phyloP scores from a whole-genome alignment of 73 alveolate genomes.

The Paramecium sexaurelia region DNA sequence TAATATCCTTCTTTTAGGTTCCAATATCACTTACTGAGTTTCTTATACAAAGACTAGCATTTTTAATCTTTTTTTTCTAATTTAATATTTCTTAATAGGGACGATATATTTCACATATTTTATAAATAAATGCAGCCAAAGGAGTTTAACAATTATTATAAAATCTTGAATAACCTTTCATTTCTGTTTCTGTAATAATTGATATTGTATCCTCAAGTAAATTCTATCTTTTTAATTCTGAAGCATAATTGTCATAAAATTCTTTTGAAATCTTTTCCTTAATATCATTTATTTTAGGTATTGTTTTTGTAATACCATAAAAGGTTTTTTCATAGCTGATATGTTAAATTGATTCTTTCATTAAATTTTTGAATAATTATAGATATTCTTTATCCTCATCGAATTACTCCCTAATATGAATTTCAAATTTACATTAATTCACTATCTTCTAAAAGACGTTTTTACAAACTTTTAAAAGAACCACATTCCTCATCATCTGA shows the following conservation, averaged over 20 bases:
- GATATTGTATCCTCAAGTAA: background rate
- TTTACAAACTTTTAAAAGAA: background rate
- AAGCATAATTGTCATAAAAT: background rate
- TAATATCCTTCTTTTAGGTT: background rate
- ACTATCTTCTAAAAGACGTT: background rate
- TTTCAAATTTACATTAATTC: background rate
- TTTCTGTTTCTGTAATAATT: constrained; percentile 7
- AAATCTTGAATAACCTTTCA: background rate
- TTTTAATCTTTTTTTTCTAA: background rate
- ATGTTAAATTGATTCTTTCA: background rate
- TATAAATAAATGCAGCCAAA: constrained; percentile 25
- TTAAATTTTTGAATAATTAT: background rate
- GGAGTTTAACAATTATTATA: constrained; percentile 35
- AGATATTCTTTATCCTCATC: background rate
- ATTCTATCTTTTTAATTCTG: background rate
- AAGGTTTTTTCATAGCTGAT: background rate
- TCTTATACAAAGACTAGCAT: background rate
- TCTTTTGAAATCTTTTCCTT: background rate
- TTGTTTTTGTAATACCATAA: background rate
- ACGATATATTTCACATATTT: background rate
- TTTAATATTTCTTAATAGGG: constrained; percentile 8
- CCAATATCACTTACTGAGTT: background rate
- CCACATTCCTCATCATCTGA: background rate
- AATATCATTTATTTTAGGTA: background rate
- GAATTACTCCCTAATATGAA: background rate